These are phyloP conservation scores for Canavalia gladiata DNA, from an alignment of 306 rosid genomes.

Conservation along the genomic window DNA sequence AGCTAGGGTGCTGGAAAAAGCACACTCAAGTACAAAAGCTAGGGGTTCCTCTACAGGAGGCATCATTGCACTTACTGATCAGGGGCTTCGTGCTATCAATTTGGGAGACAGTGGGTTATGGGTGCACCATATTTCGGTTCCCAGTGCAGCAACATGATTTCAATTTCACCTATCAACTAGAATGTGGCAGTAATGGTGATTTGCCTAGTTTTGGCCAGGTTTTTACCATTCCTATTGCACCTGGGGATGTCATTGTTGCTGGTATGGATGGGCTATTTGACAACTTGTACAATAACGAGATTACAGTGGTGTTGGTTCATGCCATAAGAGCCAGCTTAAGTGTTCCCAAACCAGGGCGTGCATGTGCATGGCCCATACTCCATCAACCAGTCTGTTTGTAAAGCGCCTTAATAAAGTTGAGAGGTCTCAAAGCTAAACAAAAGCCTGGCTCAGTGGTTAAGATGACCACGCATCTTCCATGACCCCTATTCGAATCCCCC, in stretches of 20 bases:
- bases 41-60: conserved; percentile 97
- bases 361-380: too few relatives aligned
- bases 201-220: conserved; percentile 99
- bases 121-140: conserved; percentile 88
- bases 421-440: too few relatives aligned
- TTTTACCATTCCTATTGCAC: conserved; percentile 82
- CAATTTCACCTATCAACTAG: conserved; percentile 93
- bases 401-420: too few relatives aligned
- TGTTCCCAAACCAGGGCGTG: too few relatives aligned
- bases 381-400: too few relatives aligned
- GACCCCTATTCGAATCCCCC: too few relatives aligned
- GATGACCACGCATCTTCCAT: too few relatives aligned
- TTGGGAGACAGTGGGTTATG: conserved; percentile 99
- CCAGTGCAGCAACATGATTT: conserved; percentile 99
- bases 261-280: conserved; percentile 97
- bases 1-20: conserved; percentile 93
- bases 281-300: conserved; percentile 90
- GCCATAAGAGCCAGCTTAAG: conserved; percentile 81
- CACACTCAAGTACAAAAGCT: conserved; percentile 91
- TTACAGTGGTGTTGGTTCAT: conserved; percentile 91
- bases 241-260: conserved; percentile 85
- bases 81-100: conserved; percentile 92
- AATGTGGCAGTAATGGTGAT: conserved; percentile 80
- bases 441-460: too few relatives aligned
- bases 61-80: conserved; percentile 91